Conservation (phyloP, 805 yeast genomes). For the Monosporozyma servazzii region DNA sequence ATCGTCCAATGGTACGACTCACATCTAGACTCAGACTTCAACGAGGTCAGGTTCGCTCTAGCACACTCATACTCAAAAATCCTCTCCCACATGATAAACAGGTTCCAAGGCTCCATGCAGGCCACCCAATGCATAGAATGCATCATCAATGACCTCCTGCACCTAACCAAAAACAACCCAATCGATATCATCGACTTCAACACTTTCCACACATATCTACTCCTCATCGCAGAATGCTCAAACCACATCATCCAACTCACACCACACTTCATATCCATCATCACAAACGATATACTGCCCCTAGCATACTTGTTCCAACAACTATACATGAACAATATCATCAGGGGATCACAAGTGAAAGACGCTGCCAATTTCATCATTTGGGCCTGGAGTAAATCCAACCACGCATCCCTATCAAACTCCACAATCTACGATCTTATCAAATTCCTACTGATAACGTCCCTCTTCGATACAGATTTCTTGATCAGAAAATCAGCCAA, state of each 20-base stretch:
- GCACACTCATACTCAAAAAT: slow-evolving; percentile 60
- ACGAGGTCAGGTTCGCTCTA: slow-evolving; percentile 50
- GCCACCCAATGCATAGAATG: slow-evolving; percentile 21
- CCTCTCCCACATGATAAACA: slow-evolving; percentile 23
- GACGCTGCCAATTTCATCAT: slow-evolving; percentile 77
- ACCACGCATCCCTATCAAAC: not conserved
- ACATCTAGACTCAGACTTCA: slow-evolving; percentile 40
- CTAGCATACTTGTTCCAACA: slow-evolving; percentile 50
- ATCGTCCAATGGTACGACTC: slow-evolving; percentile 41
- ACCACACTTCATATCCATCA: slow-evolving; percentile 6
- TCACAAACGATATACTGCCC: slow-evolving; percentile 30
- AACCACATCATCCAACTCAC: slow-evolving; percentile 11
- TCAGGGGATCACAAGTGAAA: slow-evolving; percentile 60
- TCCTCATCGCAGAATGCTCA: slow-evolving; percentile 30
- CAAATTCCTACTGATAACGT: slow-evolving; percentile 36
- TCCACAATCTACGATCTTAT: slow-evolving; percentile 23
- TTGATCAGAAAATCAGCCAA: slow-evolving; percentile 71
- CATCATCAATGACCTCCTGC: slow-evolving; percentile 20
- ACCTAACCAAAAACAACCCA: slow-evolving; percentile 5
- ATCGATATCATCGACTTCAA: slow-evolving; percentile 24
- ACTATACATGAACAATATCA: slow-evolving; percentile 35
- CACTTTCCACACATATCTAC: slow-evolving; percentile 28
- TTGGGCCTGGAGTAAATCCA: slow-evolving; percentile 61
- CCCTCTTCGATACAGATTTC: slow-evolving; percentile 66
- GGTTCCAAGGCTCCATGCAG: slow-evolving; percentile 16